phyloP scores from a whole-genome alignment of 495 filamentous ascomycete genomes.

The Aspergillus indologenus region DNA sequence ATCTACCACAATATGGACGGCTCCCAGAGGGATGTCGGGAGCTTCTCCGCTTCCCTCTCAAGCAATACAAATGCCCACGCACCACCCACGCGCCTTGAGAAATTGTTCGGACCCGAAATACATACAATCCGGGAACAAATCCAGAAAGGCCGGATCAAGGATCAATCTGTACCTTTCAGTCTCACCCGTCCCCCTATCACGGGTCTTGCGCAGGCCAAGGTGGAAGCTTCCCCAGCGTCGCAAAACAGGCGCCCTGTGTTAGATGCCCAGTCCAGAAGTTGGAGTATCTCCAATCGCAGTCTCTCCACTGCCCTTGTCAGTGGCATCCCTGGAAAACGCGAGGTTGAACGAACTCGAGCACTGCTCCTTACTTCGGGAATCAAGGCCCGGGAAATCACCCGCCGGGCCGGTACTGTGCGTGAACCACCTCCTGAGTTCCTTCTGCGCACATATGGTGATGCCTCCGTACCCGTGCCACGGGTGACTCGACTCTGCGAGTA shows the following conservation, averaged over 20 bases:
- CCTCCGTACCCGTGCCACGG: slow-evolving; percentile 33
- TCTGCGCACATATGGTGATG: slow-evolving; percentile 25
- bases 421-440: slow-evolving; percentile 41
- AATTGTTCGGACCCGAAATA: slow-evolving; percentile 29
- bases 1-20: slow-evolving; percentile 11
- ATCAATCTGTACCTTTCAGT: slow-evolving; percentile 31
- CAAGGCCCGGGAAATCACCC: slow-evolving; percentile 75
- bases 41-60: slow-evolving; percentile 16
- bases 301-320: slow-evolving; percentile 34
- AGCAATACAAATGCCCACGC: slow-evolving; percentile 10
- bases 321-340: slow-evolving; percentile 49
- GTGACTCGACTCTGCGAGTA: slow-evolving; percentile 62
- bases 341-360: slow-evolving; percentile 70
- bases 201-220: slow-evolving; percentile 44
- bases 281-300: slow-evolving; percentile 70
- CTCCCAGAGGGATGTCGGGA: slow-evolving; percentile 10
- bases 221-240: slow-evolving; percentile 29
- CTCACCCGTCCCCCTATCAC: slow-evolving; percentile 43
- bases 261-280: slow-evolving; percentile 32
- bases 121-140: slow-evolving; percentile 24
- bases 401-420: slow-evolving; percentile 54
- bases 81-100: slow-evolving; percentile 7
- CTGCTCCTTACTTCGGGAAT: slow-evolving; percentile 79
- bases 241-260: slow-evolving; percentile 22
- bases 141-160: slow-evolving; percentile 29